Evolutionary conservation across 345 rosid species (phyloP), one percentile per base, ranked within the genome.

Genomic region (Rhizophora mangle): DNA sequence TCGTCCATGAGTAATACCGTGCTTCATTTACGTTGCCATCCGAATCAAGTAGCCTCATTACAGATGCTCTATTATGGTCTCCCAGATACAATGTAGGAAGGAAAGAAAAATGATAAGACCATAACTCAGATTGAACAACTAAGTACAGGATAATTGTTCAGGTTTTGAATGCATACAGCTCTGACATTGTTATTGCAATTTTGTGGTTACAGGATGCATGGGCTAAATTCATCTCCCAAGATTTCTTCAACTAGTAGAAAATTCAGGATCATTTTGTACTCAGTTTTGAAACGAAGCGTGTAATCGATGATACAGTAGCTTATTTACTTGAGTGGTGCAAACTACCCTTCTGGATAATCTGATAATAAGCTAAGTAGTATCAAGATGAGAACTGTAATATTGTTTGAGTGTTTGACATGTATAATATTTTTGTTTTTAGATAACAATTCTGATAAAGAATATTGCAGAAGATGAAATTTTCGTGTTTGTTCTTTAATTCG

Each of bases 171-270:
- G 16, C 24, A 24, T 21, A 5, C 16, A 56, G 24, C 22, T 67
- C 37, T n/a, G 60, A 65, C 30, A 31, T 11, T 22, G 29, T 62
- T 7, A 7, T 46, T 10, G 6, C 30, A 65, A 31, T 16, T 16
- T 7, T 67, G 53, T 71, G 68, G 1, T 30, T 79, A 72, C 80
- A 92, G 96, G 89, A 88, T 72, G 92, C 96, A 5, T 91, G 94
- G 94, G 81, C 83, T 8, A 85, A 82, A 53, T 88, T 84, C 74
- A 78, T 83, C 36, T 73, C 93, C 18, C 78, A 82, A 62, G 93
- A 86, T 56, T 78, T 78, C 32, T 82, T 85, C 19, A 71, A 76
- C 73, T 71, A 75, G 62, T 22, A 57, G 36, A 49, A 24, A 47
- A 31, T 51, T 60, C 59, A 51, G 26, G 60, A 60, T 56, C 18